A percentile compares a stretch with the other conserved stretches of the same genome.
Conservation (phyloP, 169 alveolate genomes). For the Plasmodium adleri region DNA sequence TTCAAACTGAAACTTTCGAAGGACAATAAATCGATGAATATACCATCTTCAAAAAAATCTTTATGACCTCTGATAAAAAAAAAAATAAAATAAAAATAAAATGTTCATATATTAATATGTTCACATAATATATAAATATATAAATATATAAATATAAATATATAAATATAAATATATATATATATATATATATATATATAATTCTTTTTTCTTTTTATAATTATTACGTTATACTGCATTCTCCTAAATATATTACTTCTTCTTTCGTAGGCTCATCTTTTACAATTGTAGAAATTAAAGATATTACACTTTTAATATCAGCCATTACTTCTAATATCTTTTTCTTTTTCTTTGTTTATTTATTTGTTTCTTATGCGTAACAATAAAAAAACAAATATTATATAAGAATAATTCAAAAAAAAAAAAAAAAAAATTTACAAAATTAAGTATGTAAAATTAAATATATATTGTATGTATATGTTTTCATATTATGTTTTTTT, state of each 20-base stretch:
- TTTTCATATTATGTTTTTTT: too few species aligned
- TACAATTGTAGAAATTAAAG: conserved; percentile 37
- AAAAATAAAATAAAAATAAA: background rate
- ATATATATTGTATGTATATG: too few species aligned
- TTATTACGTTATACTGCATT: conserved; percentile 64
- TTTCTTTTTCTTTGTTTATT: background rate
- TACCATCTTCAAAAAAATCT: conserved; percentile 54
- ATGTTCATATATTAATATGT: background rate
- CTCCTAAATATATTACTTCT: conserved; percentile 56
- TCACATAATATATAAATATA: too few species aligned
- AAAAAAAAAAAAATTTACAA: too few species aligned
- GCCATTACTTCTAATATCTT: conserved; percentile 13
- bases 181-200: background rate
- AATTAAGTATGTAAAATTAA: too few species aligned
- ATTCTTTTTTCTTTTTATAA: conserved; percentile 3
- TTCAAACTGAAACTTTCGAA: conserved; percentile 51
- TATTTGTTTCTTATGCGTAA: background rate
- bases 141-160: background rate
- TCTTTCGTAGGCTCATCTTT: conserved; percentile 53
- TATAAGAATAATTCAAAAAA: too few species aligned
- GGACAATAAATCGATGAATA: conserved; percentile 54
- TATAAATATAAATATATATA: background rate
- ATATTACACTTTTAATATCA: conserved; percentile 42
- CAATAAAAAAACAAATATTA: too few species aligned
- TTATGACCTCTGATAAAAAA: conserved; percentile 35